Conservation (phyloP, 805 yeast species). For the Candida railenensis region DNA sequence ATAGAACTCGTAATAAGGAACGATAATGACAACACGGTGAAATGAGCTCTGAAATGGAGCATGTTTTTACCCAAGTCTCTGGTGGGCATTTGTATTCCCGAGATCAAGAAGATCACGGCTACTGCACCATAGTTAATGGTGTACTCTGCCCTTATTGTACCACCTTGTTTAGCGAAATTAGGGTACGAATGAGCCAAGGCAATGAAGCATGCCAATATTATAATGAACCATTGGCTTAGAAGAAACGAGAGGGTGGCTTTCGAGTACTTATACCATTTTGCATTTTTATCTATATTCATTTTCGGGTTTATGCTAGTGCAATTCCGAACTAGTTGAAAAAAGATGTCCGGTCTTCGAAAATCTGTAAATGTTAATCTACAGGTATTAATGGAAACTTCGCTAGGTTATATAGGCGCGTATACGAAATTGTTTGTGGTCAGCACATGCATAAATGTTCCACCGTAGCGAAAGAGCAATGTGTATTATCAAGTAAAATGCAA, state of each 20-base stretch:
- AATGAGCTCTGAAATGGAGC: slow-evolving; percentile 80
- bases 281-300: slow-evolving; percentile 5
- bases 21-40: slow-evolving; percentile 63
- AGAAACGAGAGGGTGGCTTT: slow-evolving; percentile 20
- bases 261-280: slow-evolving; percentile 12
- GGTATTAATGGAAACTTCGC: too few species aligned
- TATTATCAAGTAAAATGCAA: too few species aligned
- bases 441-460: too few species aligned
- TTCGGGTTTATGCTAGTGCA: neutral
- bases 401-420: too few species aligned
- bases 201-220: slow-evolving; percentile 67
- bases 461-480: too few species aligned
- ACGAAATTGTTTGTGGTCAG: too few species aligned
- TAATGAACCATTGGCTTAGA: slow-evolving; percentile 70
- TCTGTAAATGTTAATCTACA: too few species aligned
- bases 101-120: slow-evolving; percentile 76
- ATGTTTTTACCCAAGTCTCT: slow-evolving; percentile 59
- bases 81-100: slow-evolving; percentile 78
- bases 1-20: slow-evolving; percentile 71
- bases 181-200: slow-evolving; percentile 79
- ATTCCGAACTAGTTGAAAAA: neutral
- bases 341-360: too few species aligned
- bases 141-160: slow-evolving; percentile 70
- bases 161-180: slow-evolving; percentile 80
- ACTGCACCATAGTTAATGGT: slow-evolving; percentile 84